Evolutionary conservation across 345 rosid species (phyloP).

Genomic region (Trapa incisa): DNA sequence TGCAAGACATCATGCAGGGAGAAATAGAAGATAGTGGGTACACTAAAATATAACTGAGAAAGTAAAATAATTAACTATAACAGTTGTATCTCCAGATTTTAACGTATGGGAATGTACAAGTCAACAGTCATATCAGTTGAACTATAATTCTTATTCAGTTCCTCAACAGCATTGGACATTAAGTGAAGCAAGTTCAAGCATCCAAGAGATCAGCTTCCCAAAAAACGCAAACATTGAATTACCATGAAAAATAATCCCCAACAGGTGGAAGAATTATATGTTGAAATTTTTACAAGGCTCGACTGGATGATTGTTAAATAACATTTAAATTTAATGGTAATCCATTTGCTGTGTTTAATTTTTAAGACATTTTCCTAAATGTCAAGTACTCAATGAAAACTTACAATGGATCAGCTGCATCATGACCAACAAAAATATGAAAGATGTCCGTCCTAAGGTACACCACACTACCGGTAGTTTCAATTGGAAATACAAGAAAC

Average conservation of each 20-base stretch:
- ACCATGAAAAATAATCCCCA: neutral
- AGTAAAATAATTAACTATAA: neutral
- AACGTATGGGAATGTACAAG: neutral
- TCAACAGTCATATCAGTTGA: neutral
- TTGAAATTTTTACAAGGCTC: neutral
- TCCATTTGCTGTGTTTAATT: neutral
- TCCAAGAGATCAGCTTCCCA: neutral
- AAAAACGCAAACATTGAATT: neutral
- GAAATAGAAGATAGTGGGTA: neutral
- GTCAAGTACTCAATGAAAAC: neutral
- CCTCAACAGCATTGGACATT: neutral
- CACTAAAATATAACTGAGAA: neutral
- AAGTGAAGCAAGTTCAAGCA: neutral
- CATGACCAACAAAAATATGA: neutral
- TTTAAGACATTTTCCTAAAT: neutral
- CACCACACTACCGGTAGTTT: neutral
- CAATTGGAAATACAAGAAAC: neutral
- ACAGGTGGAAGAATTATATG: neutral
- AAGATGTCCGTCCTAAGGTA: neutral
- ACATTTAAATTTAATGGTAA: neutral
- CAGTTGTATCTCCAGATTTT: neutral
- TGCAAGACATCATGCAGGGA: constrained; percentile 6
- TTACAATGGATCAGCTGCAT: neutral
- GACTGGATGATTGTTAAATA: neutral
- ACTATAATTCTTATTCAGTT: neutral